Evolutionary conservation across 495 filamentous ascomycete species (phyloP).

Genomic region (Podospora australis): DNA sequence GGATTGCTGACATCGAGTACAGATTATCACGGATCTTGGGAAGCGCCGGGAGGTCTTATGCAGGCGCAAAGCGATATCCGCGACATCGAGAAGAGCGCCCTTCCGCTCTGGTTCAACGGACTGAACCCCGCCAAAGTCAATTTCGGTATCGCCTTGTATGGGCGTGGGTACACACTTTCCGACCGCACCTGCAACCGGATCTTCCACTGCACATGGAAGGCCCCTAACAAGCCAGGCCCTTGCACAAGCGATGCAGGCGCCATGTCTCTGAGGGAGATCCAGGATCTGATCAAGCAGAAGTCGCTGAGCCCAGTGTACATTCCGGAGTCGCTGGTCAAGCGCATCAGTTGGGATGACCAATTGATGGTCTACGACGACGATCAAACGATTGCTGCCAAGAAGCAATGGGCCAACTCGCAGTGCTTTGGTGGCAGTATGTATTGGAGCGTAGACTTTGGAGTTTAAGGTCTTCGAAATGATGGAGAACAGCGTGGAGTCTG

Average conservation of each 20-base stretch:
- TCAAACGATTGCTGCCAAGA: slow-evolving; percentile 21
- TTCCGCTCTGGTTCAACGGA: slow-evolving; percentile 31
- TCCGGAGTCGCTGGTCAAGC: slow-evolving; percentile 26
- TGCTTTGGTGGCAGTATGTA: slow-evolving; percentile 33
- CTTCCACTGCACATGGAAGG: slow-evolving; percentile 23
- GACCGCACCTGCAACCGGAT: slow-evolving; percentile 28
- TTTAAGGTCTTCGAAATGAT: not conserved
- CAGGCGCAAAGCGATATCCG: slow-evolving; percentile 33
- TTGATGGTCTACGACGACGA: slow-evolving; percentile 36
- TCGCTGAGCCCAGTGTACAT: not conserved
- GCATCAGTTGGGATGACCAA: slow-evolving; percentile 17
- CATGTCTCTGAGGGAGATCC: slow-evolving; percentile 25
- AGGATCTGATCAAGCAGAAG: slow-evolving; percentile 8
- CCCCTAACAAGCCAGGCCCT: slow-evolving; percentile 19
- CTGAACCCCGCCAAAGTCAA: slow-evolving; percentile 30
- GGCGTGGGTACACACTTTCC: slow-evolving; percentile 33
- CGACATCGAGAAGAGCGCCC: slow-evolving; percentile 29
- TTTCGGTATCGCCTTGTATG: slow-evolving; percentile 39
- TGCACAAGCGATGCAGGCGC: slow-evolving; percentile 30
- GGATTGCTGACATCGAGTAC: not conserved
- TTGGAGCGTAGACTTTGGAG: slow-evolving; percentile 31
- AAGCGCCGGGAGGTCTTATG: slow-evolving; percentile 23
- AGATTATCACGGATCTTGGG: slow-evolving; percentile 23
- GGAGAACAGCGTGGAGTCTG: too few species aligned
- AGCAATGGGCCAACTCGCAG: slow-evolving; percentile 13